Base-by-base conservation (phyloP, 345 rosid species). In the Dipteronia dyeriana region DNA sequence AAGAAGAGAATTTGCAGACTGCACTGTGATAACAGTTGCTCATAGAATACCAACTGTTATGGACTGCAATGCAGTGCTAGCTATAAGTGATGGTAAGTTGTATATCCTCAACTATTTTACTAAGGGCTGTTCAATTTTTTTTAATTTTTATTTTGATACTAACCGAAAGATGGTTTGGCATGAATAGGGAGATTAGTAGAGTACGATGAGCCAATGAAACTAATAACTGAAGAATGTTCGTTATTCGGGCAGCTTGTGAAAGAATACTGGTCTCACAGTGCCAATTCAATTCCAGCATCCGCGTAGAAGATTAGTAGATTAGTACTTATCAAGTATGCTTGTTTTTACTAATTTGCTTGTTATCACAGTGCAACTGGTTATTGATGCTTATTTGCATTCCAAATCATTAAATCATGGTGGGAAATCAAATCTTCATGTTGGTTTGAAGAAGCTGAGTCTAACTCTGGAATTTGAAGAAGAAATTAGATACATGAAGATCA, bases 21-120 rank as follows among this genome's bases (percentile, higher is more conserved):
- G 89, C 82, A 91, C 92, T 0, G 89, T 87, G 70, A 85, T 87
- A 74, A 87, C 91, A 0, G 91, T 89, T 3, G 91, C 95, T 25
- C 91, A 89, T 73, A 84, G 95, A 76, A 83, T 91, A 79, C 92
- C 91, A 1, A 89, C 92, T 3, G 91, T 89, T 43, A 87, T 86
- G 89, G 92, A 89, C 81, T 86, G 94, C 81, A 77, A 83, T 23
- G 85, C 78, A 90, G 92, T 89, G 61, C 85, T 90, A 41, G 86
- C 87, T 5, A 87, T 90, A 16, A 85, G 90, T 10, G 88, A 91
- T 13, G 91, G 90, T 86, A 39, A 77, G 82, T 64, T 64, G 20
- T 56, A 56, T 56, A 56, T 56, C 23, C 61, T 56, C 25, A 56
- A 20, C 61, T 11, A 25, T n/a, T 39, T 66, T 13, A 19, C 39